Percentiles rank a stretch among this genome's conserved stretches.
phyloP scores from a whole-genome alignment of 257 asterid species.

The Lantana camara region DNA sequence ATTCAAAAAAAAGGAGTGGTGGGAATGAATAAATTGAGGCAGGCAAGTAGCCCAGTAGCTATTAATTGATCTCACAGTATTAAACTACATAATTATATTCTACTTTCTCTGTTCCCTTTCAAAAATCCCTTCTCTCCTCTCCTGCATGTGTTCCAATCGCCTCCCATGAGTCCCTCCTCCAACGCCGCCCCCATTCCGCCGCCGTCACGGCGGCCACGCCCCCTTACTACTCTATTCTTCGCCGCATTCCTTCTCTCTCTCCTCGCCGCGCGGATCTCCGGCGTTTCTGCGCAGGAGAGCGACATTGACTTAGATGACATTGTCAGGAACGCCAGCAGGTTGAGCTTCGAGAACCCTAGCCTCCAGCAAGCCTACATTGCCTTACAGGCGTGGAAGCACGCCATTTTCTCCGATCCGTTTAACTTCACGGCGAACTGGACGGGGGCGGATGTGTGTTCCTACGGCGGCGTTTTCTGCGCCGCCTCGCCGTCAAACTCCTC shows the following conservation, averaged over 20 bases:
- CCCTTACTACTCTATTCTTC: constrained; percentile 4
- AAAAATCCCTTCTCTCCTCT: not conserved
- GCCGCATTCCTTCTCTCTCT: constrained; percentile 21
- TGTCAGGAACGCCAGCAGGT: constrained; percentile 19
- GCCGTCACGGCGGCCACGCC: constrained; percentile 28
- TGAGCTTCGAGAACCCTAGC: constrained; percentile 53
- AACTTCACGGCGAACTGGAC: constrained; percentile 67
- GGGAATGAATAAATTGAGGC: constrained; percentile 16
- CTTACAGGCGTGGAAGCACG: constrained; percentile 65
- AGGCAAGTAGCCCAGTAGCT: constrained; percentile 21
- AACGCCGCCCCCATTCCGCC: constrained; percentile 26
- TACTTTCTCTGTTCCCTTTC: constrained; percentile 12
- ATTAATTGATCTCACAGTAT: not conserved
- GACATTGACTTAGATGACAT: constrained; percentile 30
- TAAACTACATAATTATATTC: not conserved
- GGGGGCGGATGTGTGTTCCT: constrained; percentile 62
- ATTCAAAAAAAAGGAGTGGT: not conserved
- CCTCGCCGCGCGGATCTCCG: constrained; percentile 36
- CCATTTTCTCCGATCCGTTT: constrained; percentile 70
- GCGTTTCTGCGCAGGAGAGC: constrained; percentile 25
- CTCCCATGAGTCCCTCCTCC: constrained; percentile 9
- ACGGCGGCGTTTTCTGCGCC: constrained; percentile 60
- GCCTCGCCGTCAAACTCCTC: constrained; percentile 43
- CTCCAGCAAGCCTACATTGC: constrained; percentile 64
- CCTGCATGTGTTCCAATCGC: not conserved